Evolutionary conservation across 106 monocot genomes (phyloP).

Genomic region (Gastrodia elata): DNA sequence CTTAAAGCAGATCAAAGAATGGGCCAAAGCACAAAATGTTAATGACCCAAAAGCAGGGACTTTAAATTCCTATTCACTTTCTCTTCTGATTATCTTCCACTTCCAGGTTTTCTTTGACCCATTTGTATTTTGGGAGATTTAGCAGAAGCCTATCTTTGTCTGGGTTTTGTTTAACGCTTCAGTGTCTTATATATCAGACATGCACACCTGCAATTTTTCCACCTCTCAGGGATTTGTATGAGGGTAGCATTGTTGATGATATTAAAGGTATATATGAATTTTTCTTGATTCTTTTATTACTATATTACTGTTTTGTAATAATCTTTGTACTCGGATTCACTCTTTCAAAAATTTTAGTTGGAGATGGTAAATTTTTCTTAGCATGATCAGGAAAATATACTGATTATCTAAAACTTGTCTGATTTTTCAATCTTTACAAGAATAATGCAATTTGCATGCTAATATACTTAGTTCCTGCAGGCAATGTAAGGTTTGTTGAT

Average conservation of each 20-base stretch:
- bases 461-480: not conserved
- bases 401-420: not conserved
- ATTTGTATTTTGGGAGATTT: not conserved
- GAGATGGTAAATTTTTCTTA: not conserved
- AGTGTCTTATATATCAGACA: slow-evolving; percentile 28
- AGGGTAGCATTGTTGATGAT: slow-evolving; percentile 30
- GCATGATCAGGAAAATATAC: not conserved
- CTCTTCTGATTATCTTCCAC: slow-evolving; percentile 77
- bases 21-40: slow-evolving; percentile 81
- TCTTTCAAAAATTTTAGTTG: not conserved
- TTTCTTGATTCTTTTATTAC: not conserved
- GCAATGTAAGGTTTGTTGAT: not conserved
- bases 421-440: not conserved
- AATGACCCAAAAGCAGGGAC: slow-evolving; percentile 78
- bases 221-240: slow-evolving; percentile 50
- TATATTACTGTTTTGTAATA: not conserved
- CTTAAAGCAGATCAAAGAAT: slow-evolving; percentile 66
- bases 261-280: slow-evolving; percentile 3
- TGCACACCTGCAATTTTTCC: slow-evolving; percentile 74
- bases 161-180: not conserved
- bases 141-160: not conserved
- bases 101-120: slow-evolving; percentile 57
- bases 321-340: not conserved
- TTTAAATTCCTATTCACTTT: slow-evolving; percentile 85
- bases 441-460: not conserved